These are phyloP conservation scores for Metschnikowia lunata DNA, from an alignment of 805 yeast species.

Conservation along the genomic window DNA sequence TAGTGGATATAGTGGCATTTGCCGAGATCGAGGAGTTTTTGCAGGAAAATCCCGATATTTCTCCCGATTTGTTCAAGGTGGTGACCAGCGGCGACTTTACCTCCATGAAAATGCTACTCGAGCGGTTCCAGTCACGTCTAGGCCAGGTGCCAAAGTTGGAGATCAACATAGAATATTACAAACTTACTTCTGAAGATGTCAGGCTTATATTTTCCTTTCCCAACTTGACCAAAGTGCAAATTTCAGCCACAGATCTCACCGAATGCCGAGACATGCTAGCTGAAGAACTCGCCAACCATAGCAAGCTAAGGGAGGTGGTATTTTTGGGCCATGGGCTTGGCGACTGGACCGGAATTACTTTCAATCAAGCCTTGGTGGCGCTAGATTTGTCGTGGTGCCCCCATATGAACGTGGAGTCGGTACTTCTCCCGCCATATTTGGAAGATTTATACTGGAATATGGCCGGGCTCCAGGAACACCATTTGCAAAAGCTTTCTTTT, in stretches of 20 bases:
- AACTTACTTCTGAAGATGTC: constrained; percentile 19
- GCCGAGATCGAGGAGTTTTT: constrained; percentile 33
- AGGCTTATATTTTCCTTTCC: constrained; percentile 20
- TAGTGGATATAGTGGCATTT: constrained; percentile 20
- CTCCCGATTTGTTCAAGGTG: constrained; percentile 25
- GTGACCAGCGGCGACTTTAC: constrained; percentile 30
- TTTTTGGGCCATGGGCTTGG: constrained; percentile 30
- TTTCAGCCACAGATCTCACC: constrained; percentile 21
- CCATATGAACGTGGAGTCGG: constrained; percentile 20
- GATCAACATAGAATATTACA: constrained; percentile 25
- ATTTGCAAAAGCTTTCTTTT: constrained; percentile 10
- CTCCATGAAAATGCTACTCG: constrained; percentile 24
- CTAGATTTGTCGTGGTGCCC: constrained; percentile 37
- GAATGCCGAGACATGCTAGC: constrained; percentile 2
- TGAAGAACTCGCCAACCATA: constrained; percentile 8
- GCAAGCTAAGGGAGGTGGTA: constrained; percentile 22
- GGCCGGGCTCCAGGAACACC: constrained; percentile 19
- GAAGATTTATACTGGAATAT: constrained; percentile 30
- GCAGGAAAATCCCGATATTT: constrained; percentile 24
- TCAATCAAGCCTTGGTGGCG: constrained; percentile 26
- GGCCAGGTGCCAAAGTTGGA: constrained; percentile 19
- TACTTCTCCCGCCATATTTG: constrained; percentile 21
- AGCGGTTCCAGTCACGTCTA: constrained; percentile 18
- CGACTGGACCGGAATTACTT: constrained; percentile 24
- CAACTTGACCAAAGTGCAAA: constrained; percentile 29